Percentiles rank a stretch among this genome's conserved stretches.
phyloP scores from a whole-genome alignment of 345 rosid genomes.

The Cardamine resedifolia region DNA sequence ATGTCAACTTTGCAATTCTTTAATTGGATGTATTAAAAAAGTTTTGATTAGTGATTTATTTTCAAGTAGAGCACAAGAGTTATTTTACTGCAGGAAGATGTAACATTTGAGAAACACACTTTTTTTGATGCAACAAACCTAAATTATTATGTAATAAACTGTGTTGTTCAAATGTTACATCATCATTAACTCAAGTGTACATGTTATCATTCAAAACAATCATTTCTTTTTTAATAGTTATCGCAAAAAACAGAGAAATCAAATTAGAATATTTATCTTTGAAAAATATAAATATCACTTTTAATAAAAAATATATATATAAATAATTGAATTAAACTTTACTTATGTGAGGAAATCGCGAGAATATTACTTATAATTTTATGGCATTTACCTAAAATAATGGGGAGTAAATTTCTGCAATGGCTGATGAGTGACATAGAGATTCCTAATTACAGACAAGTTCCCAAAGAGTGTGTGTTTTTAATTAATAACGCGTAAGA shows the following conservation, averaged over 20 bases:
- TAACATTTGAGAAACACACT: not conserved
- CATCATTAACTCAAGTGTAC: not conserved
- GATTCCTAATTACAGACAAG: conserved; percentile 26
- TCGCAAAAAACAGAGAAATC: not conserved
- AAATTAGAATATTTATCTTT: not conserved
- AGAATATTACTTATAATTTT: not conserved
- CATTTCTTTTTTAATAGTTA: not conserved
- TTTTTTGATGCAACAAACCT: not conserved
- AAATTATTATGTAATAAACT: not conserved
- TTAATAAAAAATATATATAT: not conserved
- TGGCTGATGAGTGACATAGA: conserved; percentile 22
- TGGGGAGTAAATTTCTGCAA: not conserved
- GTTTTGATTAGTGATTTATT: not conserved
- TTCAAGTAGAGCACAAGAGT: not conserved
- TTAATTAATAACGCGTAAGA: not conserved
- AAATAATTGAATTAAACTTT: not conserved
- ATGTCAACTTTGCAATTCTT: conserved; percentile 16
- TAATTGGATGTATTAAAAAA: not conserved
- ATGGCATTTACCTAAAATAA: not conserved
- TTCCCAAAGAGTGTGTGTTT: conserved; percentile 16
- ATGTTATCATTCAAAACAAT: not conserved
- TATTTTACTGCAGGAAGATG: not conserved
- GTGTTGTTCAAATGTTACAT: conserved; percentile 12
- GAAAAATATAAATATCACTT: not conserved
- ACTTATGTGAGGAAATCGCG: not conserved